Base-by-base conservation (phyloP, 176 grass and related monocot genomes). In the Zoysia pacifica region DNA sequence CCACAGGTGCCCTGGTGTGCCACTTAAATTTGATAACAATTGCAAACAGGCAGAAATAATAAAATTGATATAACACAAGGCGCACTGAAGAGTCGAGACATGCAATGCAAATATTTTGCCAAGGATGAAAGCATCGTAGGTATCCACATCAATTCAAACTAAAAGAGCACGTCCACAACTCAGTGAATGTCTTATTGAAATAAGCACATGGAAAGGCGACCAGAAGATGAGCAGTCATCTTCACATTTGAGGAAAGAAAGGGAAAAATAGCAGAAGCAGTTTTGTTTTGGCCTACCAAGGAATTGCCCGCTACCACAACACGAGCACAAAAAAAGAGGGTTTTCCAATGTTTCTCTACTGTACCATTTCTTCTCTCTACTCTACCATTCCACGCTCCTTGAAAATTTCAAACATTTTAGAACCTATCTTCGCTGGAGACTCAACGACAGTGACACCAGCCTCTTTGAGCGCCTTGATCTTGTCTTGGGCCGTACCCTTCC, bases 381-480 rank as follows among this genome's bases (percentile, higher is more conserved):
- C 85, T 87, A 93, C 50, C 71, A 98, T 91, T 15, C 92, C 96
- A 12, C 92, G 92, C 68, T 98, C 83, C 84, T 93, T 98, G 80
- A 98, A 98, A 85, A 91, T 81, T 59, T 95, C 90, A 11, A 89
- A 81, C 92, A 98, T 98, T 11, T 83, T 72, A 38, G 82, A 73
- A 69, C 96, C 96, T 36, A 98, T 98, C 88, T 98, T 98, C 4
- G 96, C 96, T 53, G 92, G 96, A 18, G 92, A 98, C 79, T 98
- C 96, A 0, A 95, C 96, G 15, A 98, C 96, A 10, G 88, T 91
- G 11, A 89, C 96, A n/a, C 96, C 96, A 18, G 92, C 88, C 65
- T 98, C 96, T 83, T 77, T 94, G 39, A 98, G 91, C 0, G 96
- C 82, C 83, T 93, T 93, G 40, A 95, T 98, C 85, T 95, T 95